Evolutionary conservation across 345 rosid species (phyloP).

Genomic region (Rhodamnia argentea): DNA sequence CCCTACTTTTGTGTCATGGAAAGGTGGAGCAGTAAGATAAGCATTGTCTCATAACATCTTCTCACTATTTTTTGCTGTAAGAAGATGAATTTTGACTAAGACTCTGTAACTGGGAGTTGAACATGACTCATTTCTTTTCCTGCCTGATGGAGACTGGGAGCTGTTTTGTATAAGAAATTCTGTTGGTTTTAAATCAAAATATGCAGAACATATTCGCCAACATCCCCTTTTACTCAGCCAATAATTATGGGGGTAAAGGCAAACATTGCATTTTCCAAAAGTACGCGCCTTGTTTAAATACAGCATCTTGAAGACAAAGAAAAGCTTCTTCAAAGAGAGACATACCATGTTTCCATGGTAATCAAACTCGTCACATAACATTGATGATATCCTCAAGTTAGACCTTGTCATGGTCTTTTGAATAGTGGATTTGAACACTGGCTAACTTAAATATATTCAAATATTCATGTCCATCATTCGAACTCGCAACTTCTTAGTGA

Average conservation of each 20-base stretch:
- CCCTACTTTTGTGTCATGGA: slow-evolving; percentile 63
- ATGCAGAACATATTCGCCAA: not conserved
- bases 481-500: not conserved
- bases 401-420: not conserved
- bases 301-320: not conserved
- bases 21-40: slow-evolving; percentile 78
- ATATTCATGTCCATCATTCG: not conserved
- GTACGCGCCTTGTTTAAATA: not conserved
- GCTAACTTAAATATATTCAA: not conserved
- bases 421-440: not conserved
- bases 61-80: not conserved
- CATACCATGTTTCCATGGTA: not conserved
- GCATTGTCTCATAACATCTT: not conserved
- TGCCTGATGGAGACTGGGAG: not conserved
- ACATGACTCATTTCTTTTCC: not conserved
- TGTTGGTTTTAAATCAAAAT: not conserved
- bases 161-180: not conserved
- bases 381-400: not conserved
- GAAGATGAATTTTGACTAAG: not conserved
- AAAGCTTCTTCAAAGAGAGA: not conserved
- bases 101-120: not conserved
- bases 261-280: not conserved
- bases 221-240: not conserved
- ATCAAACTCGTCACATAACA: not conserved
- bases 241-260: not conserved